Conservation (phyloP, 2,329 filamentous ascomycete species). For the Trichoderma sp. region DNA sequence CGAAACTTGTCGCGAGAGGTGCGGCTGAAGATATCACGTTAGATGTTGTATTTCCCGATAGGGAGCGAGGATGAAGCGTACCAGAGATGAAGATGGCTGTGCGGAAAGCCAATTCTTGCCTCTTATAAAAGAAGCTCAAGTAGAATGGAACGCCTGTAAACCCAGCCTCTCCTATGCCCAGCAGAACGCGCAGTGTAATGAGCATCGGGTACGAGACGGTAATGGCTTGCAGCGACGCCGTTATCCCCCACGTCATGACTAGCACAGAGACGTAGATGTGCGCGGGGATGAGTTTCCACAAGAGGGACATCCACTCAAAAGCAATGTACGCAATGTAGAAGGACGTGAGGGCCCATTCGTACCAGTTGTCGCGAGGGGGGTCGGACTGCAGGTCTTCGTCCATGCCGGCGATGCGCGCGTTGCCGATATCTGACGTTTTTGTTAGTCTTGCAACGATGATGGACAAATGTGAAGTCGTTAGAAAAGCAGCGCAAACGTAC, state of each 20-base stretch:
- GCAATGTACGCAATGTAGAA: slow-evolving; percentile 67
- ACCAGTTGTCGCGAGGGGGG: slow-evolving; percentile 53
- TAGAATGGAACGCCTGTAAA: slow-evolving; percentile 68
- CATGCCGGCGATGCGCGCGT: slow-evolving; percentile 67
- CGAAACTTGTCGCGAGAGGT: slow-evolving; percentile 75
- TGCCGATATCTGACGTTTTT: slow-evolving; percentile 57
- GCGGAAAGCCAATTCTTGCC: slow-evolving; percentile 77
- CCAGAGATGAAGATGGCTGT: slow-evolving; percentile 85
- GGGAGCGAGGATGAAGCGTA: slow-evolving; percentile 35
- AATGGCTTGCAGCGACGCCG: slow-evolving; percentile 73
- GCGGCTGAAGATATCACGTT: slow-evolving; percentile 69
- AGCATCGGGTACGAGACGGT: slow-evolving; percentile 66
- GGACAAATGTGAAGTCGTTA: background rate
- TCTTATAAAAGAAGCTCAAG: slow-evolving; percentile 66
- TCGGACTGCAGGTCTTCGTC: slow-evolving; percentile 61
- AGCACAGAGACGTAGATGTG: slow-evolving; percentile 63
- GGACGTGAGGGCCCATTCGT: slow-evolving; percentile 63
- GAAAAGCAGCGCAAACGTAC: slow-evolving; percentile 52
- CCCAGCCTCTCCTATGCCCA: slow-evolving; percentile 68
- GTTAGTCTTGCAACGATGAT: background rate
- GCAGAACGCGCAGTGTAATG: slow-evolving; percentile 57
- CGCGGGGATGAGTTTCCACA: slow-evolving; percentile 63
- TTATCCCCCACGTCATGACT: slow-evolving; percentile 78
- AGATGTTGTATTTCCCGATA: background rate
- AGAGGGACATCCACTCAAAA: slow-evolving; percentile 68